A percentile compares a stretch with the other conserved stretches of the same genome.
Evolutionary conservation across 1,284 basidiomycete genomes (phyloP).

Genomic region (Xanthoconium separans): DNA sequence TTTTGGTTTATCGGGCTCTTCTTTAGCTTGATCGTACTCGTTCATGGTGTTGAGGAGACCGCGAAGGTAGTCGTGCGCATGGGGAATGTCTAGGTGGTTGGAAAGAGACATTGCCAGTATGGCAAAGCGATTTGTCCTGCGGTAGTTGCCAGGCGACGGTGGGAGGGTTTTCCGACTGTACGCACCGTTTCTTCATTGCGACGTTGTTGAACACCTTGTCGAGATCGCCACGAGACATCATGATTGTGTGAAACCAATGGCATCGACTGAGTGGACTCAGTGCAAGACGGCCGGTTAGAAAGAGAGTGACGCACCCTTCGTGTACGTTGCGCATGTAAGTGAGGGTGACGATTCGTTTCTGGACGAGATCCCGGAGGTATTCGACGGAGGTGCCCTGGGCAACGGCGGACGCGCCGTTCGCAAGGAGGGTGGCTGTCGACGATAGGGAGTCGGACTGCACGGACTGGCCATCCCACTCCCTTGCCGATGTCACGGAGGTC

Average conservation of each 20-base stretch:
- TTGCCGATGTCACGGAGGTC: constrained; percentile 40
- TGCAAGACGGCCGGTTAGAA: not conserved
- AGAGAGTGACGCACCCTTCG: constrained; percentile 59
- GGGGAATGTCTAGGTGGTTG: constrained; percentile 74
- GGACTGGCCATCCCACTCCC: constrained; percentile 73
- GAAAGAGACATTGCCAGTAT: constrained; percentile 84
- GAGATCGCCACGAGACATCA: constrained; percentile 70
- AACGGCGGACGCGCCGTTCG: constrained; percentile 32
- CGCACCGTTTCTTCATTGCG: constrained; percentile 76
- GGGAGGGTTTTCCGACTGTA: not conserved
- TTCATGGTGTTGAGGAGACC: constrained; percentile 67
- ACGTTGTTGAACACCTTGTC: constrained; percentile 71
- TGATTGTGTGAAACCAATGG: constrained; percentile 88
- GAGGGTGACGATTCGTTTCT: constrained; percentile 81
- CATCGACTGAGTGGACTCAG: constrained; percentile 49
- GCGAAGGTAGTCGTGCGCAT: constrained; percentile 74
- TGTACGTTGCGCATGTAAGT: constrained; percentile 82
- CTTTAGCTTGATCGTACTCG: constrained; percentile 78
- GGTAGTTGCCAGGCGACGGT: not conserved
- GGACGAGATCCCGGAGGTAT: constrained; percentile 71
- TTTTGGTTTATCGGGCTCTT: constrained; percentile 79
- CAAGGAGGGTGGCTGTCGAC: constrained; percentile 29
- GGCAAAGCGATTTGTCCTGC: constrained; percentile 75
- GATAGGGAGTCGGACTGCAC: constrained; percentile 50
- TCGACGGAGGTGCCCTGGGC: constrained; percentile 69